phyloP scores from a whole-genome alignment of 768 basidiomycete genomes.

The Termitomyces sp. region DNA sequence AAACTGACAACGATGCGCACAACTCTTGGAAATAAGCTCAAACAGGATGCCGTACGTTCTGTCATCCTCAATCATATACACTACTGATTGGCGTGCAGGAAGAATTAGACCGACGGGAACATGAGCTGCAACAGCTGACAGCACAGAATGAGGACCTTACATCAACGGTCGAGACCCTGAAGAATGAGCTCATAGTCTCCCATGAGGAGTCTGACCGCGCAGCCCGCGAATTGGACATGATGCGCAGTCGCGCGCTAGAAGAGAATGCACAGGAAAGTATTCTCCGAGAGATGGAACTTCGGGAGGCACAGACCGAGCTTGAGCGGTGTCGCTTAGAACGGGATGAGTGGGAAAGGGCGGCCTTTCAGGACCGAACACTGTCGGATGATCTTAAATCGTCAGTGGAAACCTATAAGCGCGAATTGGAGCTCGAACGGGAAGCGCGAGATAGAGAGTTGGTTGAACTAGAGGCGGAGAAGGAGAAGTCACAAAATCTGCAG shows the following conservation, averaged over 20 bases:
- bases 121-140: slow-evolving; percentile 74
- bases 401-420: slow-evolving; percentile 53
- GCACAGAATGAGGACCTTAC: slow-evolving; percentile 74
- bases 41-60: slow-evolving; percentile 85
- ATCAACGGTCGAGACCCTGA: slow-evolving; percentile 72
- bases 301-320: slow-evolving; percentile 81
- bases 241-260: slow-evolving; percentile 62
- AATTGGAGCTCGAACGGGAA: slow-evolving; percentile 64
- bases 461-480: slow-evolving; percentile 63
- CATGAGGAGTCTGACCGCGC: slow-evolving; percentile 73
- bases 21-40: slow-evolving; percentile 89
- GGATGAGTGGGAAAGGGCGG: slow-evolving; percentile 51
- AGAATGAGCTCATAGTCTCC: slow-evolving; percentile 72
- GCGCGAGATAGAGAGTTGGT: slow-evolving; percentile 49
- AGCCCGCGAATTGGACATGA: slow-evolving; percentile 62
- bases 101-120: slow-evolving; percentile 93
- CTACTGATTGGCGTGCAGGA: slow-evolving; percentile 55
- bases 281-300: slow-evolving; percentile 73
- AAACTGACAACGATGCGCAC: slow-evolving; percentile 93
- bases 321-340: slow-evolving; percentile 84
- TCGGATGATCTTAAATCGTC: slow-evolving; percentile 68
- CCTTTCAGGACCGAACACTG: slow-evolving; percentile 59
- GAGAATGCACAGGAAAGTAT: slow-evolving; percentile 68
- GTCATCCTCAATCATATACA: background rate
- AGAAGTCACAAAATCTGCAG: slow-evolving; percentile 81